Evolutionary conservation across 305 asterid genomes (phyloP).

Genomic region (Fraxinus sp.): DNA sequence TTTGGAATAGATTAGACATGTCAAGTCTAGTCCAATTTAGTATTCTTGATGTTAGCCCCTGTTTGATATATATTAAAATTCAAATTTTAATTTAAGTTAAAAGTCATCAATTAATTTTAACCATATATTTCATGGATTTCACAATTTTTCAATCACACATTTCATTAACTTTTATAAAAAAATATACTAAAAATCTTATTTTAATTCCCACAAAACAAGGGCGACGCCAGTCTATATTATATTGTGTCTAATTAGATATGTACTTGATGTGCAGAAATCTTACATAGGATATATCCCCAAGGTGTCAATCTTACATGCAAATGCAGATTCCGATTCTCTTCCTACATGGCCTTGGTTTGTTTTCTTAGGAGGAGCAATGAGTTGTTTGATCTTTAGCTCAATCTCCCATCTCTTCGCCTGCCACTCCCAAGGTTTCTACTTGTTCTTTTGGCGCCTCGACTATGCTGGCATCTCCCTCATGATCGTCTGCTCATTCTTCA

Average conservation of each 20-base stretch:
- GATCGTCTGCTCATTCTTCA: slow-evolving; percentile 78
- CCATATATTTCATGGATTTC: too few relatives aligned
- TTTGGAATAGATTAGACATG: background rate
- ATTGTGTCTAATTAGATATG: background rate
- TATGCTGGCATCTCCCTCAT: slow-evolving; percentile 75
- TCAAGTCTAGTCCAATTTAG: background rate
- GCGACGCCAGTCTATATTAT: background rate
- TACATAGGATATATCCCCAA: slow-evolving; percentile 38
- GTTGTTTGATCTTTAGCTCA: slow-evolving; percentile 64
- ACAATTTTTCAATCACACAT: too few relatives aligned
- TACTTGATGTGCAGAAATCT: slow-evolving; percentile 45
- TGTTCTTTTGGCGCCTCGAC: slow-evolving; percentile 88
- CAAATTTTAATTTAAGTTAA: too few relatives aligned
- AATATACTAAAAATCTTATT: background rate
- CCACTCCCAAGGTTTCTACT: slow-evolving; percentile 62
- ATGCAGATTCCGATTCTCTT: slow-evolving; percentile 31
- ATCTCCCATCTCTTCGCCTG: slow-evolving; percentile 80
- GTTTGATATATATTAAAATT: background rate
- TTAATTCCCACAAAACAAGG: background rate
- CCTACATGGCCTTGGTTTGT: slow-evolving; percentile 88
- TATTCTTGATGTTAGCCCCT: background rate
- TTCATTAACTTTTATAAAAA: too few relatives aligned
- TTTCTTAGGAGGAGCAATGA: slow-evolving; percentile 73
- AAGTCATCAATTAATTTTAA: too few relatives aligned
- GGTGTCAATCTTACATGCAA: slow-evolving; percentile 37